Conservation (phyloP, 2,329 filamentous ascomycete genomes). For the Aureobasidium sp. region DNA sequence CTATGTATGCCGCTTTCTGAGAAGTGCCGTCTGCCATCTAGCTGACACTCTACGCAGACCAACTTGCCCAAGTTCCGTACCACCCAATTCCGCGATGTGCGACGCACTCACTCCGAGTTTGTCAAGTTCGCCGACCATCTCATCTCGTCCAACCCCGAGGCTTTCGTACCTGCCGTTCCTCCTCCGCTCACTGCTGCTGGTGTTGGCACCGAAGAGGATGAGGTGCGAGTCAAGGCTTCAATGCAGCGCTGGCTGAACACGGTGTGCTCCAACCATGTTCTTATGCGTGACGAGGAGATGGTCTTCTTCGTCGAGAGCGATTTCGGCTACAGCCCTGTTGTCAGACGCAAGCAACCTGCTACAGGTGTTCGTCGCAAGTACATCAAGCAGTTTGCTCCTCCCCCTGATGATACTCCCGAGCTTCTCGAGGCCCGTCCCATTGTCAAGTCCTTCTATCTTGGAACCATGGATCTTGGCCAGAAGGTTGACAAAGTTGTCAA, state of each 20-base stretch:
- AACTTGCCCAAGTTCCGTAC: constrained; percentile 98
- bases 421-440: constrained; percentile 80
- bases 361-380: constrained; percentile 93
- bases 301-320: constrained; percentile 98
- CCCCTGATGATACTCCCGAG: constrained; percentile 94
- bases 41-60: constrained; percentile 53
- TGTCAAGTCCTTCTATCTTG: constrained; percentile 93
- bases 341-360: constrained; percentile 92
- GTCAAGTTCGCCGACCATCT: constrained; percentile 93
- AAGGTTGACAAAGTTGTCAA: constrained; percentile 95
- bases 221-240: constrained; percentile 75
- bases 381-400: constrained; percentile 95
- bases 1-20: constrained; percentile 57
- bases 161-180: constrained; percentile 87
- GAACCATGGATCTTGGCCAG: constrained; percentile 93
- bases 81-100: constrained; percentile 95
- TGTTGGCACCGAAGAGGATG: constrained; percentile 93
- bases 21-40: neutral
- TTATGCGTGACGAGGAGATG: constrained; percentile 95
- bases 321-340: constrained; percentile 93
- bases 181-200: constrained; percentile 92
- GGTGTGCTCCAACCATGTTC: constrained; percentile 82
- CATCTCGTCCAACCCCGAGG: constrained; percentile 95
- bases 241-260: constrained; percentile 95
- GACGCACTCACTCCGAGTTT: constrained; percentile 91